Evolutionary conservation across 129 eudicot species (phyloP), one percentile per base, ranked within the genome.

Genomic region (Pittosporum tobira): DNA sequence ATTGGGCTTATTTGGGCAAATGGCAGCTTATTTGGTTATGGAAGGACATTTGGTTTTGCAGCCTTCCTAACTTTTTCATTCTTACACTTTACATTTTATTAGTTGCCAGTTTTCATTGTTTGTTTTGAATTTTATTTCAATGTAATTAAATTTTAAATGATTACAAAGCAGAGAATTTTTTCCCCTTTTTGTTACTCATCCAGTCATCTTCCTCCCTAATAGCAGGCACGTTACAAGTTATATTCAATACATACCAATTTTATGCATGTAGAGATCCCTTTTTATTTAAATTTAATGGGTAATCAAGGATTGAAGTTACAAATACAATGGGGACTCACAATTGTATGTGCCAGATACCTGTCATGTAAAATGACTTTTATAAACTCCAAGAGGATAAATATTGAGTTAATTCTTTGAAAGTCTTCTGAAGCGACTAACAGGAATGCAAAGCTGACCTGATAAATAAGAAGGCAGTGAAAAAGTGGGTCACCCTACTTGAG

Each of bases 271-370:
- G 1, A 52, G 5, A 52, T 27, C 16, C 38, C 24, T 20, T 53
- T 15, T 53, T 8, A 34, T 34, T 34, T 34, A 34, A 34, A 9
- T 6, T 34, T 34, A 34, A 34, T 34, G 38, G 38, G 42, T 59
- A 20, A 57, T 20, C 49, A 38, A 12, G 1, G 18, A 49, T 36
- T 56, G 31, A 57, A 31, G 50, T 57, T 37, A 28, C 60, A 15
- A 34, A 51, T 28, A 26, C 50, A 69, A 36, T 28, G 26, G 46
- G 58, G 25, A 31, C 42, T 42, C 26, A 11, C 52, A 48, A 47
- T 20, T 57, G 37, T 1, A 48, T 15, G 42, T 38, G 42, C 48
- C 46, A 36, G 57, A 16, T 30, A 34, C 40, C 10, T 34, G 13
- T 34, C 10, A 34, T 6, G 10, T 12, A 34, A 34, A 34, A 34